These are phyloP conservation scores for Elsinoe necatrix DNA, from an alignment of 2,329 filamentous ascomycete genomes.

Conservation along the genomic window DNA sequence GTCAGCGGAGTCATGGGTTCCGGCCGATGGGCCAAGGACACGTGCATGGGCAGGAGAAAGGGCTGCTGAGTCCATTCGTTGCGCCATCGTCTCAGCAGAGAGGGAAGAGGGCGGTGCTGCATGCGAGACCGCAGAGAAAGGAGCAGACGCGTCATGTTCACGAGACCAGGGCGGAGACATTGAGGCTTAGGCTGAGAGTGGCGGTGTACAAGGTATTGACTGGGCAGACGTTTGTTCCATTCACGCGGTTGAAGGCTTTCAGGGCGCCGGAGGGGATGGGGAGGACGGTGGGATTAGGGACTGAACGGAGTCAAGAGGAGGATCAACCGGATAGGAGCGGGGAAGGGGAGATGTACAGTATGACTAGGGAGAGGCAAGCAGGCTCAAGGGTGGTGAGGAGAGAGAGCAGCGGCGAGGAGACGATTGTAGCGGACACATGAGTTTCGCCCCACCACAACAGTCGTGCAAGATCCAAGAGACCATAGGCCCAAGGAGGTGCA, in stretches of 20 bases:
- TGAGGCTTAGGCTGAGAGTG: constrained; percentile 60
- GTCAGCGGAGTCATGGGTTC: not conserved
- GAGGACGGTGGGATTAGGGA: not conserved
- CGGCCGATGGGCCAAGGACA: not conserved
- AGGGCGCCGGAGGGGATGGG: constrained; percentile 18
- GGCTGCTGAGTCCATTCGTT: not conserved
- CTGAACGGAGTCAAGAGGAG: not conserved
- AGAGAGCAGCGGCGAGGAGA: constrained; percentile 12
- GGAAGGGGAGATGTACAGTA: not conserved
- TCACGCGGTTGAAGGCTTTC: constrained; percentile 45
- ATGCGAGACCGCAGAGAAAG: not conserved
- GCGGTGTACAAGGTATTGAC: constrained; percentile 69
- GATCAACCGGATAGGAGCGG: not conserved
- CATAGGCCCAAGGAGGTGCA: no score
- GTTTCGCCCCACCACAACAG: not conserved
- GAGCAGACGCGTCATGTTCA: not conserved
- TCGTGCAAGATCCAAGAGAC: no score
- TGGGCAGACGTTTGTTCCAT: constrained; percentile 58
- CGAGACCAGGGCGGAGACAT: constrained; percentile 48
- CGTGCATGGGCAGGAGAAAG: not conserved
- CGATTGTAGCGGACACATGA: constrained; percentile 7
- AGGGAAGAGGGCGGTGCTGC: not conserved
- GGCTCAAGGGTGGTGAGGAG: not conserved
- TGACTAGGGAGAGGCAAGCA: not conserved
- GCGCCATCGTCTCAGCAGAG: not conserved